A percentile compares a stretch with the other conserved stretches of the same genome.
phyloP scores from a whole-genome alignment of 768 basidiomycete species.

The Russula brevipes region DNA sequence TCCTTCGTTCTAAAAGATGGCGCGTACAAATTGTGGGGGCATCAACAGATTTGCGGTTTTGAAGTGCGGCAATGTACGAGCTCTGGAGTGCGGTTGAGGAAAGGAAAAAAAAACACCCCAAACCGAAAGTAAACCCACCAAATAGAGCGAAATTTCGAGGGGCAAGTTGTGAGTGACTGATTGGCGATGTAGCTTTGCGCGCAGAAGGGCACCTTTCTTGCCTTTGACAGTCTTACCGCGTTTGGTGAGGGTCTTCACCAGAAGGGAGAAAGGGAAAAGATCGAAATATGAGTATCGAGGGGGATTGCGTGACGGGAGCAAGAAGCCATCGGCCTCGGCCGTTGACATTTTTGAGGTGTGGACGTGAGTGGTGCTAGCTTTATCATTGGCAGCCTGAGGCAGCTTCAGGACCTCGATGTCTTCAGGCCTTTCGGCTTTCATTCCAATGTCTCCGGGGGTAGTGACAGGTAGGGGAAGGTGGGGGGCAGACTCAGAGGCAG shows the following conservation, averaged over 20 bases:
- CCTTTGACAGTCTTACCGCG: constrained; percentile 50
- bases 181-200: constrained; percentile 45
- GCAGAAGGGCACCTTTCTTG: constrained; percentile 52
- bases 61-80: constrained; percentile 60
- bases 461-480: constrained; percentile 23
- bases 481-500: constrained; percentile 5
- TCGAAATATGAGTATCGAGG: constrained; percentile 59
- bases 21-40: constrained; percentile 56
- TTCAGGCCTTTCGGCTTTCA: constrained; percentile 2
- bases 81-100: constrained; percentile 40
- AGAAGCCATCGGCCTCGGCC: constrained; percentile 41
- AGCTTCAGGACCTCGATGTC: constrained; percentile 15
- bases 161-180: constrained; percentile 55
- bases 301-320: constrained; percentile 52
- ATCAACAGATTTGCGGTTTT: constrained; percentile 50
- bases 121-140: constrained; percentile 38
- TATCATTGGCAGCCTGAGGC: constrained; percentile 10
- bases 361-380: neutral
- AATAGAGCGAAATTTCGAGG: constrained; percentile 62
- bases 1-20: neutral
- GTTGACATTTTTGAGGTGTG: constrained; percentile 26
- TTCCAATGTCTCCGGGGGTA: constrained; percentile 1
- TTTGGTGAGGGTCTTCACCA: constrained; percentile 44
- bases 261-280: constrained; percentile 63
- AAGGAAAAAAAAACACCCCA: neutral